Evolutionary conservation across 768 basidiomycete genomes (phyloP).

Genomic region (Amylocystis lapponica): DNA sequence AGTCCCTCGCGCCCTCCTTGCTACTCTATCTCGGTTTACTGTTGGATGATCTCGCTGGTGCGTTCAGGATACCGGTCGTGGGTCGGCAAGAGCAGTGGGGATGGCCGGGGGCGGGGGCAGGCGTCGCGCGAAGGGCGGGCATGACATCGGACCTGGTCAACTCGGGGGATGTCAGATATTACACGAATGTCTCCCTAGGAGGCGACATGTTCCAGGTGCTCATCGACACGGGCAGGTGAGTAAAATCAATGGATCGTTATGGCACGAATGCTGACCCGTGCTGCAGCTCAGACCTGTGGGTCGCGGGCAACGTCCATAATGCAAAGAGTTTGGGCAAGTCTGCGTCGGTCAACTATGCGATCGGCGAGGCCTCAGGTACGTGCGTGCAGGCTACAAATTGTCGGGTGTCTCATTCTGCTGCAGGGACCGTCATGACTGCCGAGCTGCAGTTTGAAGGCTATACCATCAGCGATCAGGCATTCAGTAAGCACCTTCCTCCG

Average conservation of each 20-base stretch:
- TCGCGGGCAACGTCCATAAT: constrained; percentile 19
- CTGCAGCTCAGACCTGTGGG: constrained; percentile 26
- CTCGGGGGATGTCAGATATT: constrained; percentile 22
- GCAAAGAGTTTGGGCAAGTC: constrained; percentile 17
- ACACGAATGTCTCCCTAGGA: constrained; percentile 23
- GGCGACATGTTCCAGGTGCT: constrained; percentile 20
- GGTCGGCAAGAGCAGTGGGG: constrained; percentile 4
- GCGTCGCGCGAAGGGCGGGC: constrained; percentile 2
- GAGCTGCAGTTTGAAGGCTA: constrained; percentile 19
- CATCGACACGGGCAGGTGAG: constrained; percentile 30
- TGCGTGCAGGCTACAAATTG: too few species aligned
- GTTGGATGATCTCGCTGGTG: constrained; percentile 15
- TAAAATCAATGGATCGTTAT: background rate
- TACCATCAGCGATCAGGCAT: constrained; percentile 23
- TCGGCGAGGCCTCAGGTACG: constrained; percentile 18
- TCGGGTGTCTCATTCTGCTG: background rate
- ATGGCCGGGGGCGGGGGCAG: background rate
- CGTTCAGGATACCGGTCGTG: constrained; percentile 13
- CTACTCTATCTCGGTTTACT: constrained; percentile 20
- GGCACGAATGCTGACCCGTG: background rate
- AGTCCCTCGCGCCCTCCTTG: constrained; percentile 15
- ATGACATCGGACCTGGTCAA: constrained; percentile 11
- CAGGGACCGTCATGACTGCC: constrained; percentile 23
- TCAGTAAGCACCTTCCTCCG: constrained; percentile 15
- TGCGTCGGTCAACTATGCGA: constrained; percentile 17